phyloP scores from a whole-genome alignment of 768 basidiomycete genomes.

The Macrolepiota dolichaula region DNA sequence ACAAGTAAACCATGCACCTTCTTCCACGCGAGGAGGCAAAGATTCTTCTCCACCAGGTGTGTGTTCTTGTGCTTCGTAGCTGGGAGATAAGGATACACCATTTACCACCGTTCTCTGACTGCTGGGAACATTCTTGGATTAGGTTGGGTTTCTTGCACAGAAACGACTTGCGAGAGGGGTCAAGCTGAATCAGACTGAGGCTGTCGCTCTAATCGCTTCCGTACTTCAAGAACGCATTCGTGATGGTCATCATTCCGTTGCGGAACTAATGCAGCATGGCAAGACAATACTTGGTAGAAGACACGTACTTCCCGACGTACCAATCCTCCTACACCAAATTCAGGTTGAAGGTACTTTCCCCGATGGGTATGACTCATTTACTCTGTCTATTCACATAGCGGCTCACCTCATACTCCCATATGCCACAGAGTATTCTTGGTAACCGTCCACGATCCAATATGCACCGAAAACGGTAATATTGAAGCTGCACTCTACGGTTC shows the following conservation, averaged over 20 bases:
- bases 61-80: neutral
- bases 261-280: slow-evolving; percentile 91
- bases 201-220: slow-evolving; percentile 85
- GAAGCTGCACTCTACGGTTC: slow-evolving; percentile 90
- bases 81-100: neutral
- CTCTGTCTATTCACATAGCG: neutral
- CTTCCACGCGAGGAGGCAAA: slow-evolving; percentile 75
- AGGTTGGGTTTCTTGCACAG: slow-evolving; percentile 90
- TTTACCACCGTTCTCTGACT: neutral
- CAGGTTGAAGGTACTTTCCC: slow-evolving; percentile 93
- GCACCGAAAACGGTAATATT: slow-evolving; percentile 76
- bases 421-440: slow-evolving; percentile 82
- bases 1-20: slow-evolving; percentile 50
- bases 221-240: slow-evolving; percentile 92
- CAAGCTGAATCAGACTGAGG: slow-evolving; percentile 83
- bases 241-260: slow-evolving; percentile 83
- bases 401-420: neutral
- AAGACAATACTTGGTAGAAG: slow-evolving; percentile 83
- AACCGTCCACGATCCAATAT: slow-evolving; percentile 94
- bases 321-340: slow-evolving; percentile 74
- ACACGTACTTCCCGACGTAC: slow-evolving; percentile 85
- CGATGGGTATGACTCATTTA: slow-evolving; percentile 59
- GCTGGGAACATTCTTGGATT: slow-evolving; percentile 5
- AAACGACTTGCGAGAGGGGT: slow-evolving; percentile 93
- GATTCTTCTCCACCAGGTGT: slow-evolving; percentile 69